Evolutionary conservation across 352 stramenopile genomes (phyloP).

Genomic region (Phytophthora brassicae): DNA sequence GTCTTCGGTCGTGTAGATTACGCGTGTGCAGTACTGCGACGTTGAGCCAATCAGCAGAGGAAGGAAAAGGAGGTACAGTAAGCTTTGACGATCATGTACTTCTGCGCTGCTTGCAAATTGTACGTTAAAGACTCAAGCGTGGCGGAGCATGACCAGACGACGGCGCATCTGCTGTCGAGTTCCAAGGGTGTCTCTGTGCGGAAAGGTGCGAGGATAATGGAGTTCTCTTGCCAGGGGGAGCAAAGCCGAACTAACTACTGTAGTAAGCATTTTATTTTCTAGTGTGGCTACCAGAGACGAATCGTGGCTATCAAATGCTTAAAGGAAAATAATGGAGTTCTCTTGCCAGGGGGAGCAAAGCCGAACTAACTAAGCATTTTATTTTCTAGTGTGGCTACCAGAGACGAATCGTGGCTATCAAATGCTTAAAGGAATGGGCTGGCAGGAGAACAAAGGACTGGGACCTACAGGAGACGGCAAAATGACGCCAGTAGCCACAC

Average conservation of each 20-base stretch:
- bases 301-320: conserved; percentile 63
- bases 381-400: conserved; percentile 55
- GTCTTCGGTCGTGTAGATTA: conserved; percentile 38
- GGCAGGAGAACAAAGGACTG: conserved; percentile 46
- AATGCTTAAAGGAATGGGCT: conserved; percentile 61
- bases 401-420: conserved; percentile 71
- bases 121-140: conserved; percentile 59
- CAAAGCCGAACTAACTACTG: no score
- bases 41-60: conserved; percentile 28
- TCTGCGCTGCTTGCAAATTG: conserved; percentile 58
- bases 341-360: no score
- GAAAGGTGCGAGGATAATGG: conserved; percentile 34
- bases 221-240: no score
- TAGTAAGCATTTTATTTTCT: conserved; percentile 6
- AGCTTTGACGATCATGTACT: conserved; percentile 74
- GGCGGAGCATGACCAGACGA: conserved; percentile 56
- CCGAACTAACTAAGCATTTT: no score
- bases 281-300: conserved; percentile 73
- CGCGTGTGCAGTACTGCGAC: conserved; percentile 33
- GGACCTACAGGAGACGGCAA: conserved; percentile 37
- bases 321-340: conserved; percentile 14
- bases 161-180: conserved; percentile 48
- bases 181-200: conserved; percentile 45
- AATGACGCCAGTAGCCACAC: conserved; percentile 49
- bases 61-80: no score